Evolutionary conservation across 768 basidiomycete species (phyloP).

Genomic region (Serendipita sp.): DNA sequence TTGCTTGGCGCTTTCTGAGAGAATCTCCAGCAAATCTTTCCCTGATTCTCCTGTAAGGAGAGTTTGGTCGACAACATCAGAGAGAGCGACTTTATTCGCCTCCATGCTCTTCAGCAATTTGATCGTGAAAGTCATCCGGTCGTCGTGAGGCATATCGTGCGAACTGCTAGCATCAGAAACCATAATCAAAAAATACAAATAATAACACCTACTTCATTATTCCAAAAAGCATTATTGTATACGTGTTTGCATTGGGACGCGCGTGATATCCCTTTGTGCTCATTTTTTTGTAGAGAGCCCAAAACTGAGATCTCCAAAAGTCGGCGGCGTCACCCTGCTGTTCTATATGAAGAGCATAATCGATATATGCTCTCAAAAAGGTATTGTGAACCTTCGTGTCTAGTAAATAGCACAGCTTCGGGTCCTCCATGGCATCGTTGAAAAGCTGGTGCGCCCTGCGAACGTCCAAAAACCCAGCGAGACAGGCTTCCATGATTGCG

Average conservation of each 20-base stretch:
- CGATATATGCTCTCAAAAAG: conserved; percentile 48
- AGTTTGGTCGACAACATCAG: conserved; percentile 40
- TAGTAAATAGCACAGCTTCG: conserved; percentile 28
- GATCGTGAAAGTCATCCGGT: neutral
- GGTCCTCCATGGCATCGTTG: conserved; percentile 32
- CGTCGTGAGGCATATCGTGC: conserved; percentile 22
- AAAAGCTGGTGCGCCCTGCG: conserved; percentile 63
- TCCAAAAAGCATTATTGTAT: conserved; percentile 50
- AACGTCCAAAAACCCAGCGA: conserved; percentile 61
- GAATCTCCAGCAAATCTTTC: neutral
- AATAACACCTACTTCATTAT: conserved; percentile 32
- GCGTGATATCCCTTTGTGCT: conserved; percentile 33
- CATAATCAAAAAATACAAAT: conserved; percentile 11
- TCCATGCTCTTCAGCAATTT: neutral
- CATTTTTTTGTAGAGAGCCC: conserved; percentile 43
- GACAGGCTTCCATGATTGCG: conserved; percentile 70
- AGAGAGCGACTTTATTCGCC: conserved; percentile 24
- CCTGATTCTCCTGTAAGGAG: conserved; percentile 29
- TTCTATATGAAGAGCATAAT: conserved; percentile 38
- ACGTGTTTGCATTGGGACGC: conserved; percentile 41
- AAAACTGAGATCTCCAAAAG: conserved; percentile 49
- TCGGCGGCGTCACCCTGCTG: conserved; percentile 21
- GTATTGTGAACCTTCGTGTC: conserved; percentile 41
- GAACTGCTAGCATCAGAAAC: conserved; percentile 23
- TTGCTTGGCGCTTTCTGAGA: neutral